Conservation (phyloP, 2,329 filamentous ascomycete genomes). For the Aspergillus ochraceoroseus region DNA sequence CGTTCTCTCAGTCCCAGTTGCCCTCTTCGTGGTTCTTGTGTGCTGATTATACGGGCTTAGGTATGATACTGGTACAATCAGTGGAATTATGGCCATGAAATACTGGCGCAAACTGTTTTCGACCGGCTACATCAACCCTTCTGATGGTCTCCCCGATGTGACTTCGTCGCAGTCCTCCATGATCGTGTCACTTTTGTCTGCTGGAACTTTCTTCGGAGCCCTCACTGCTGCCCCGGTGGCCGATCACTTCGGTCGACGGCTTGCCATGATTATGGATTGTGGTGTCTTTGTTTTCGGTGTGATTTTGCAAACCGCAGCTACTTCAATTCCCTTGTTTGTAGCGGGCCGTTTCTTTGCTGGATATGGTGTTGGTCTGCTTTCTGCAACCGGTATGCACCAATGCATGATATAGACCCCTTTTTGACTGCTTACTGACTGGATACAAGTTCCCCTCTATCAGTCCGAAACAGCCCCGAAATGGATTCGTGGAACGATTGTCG, state of each 20-base stretch:
- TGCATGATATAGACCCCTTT: no score
- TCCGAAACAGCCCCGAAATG: slow-evolving; percentile 69
- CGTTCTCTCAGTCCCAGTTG: slow-evolving; percentile 29
- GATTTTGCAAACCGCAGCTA: slow-evolving; percentile 31
- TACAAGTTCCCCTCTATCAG: slow-evolving; percentile 60
- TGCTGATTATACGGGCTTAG: slow-evolving; percentile 14
- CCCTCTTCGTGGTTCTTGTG: no score
- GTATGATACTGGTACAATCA: slow-evolving; percentile 54
- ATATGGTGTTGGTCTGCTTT: slow-evolving; percentile 69
- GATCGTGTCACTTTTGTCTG: slow-evolving; percentile 68
- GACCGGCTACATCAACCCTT: slow-evolving; percentile 34
- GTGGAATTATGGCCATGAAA: slow-evolving; percentile 49
- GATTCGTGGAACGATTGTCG: slow-evolving; percentile 70
- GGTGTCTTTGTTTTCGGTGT: slow-evolving; percentile 36
- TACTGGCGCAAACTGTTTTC: slow-evolving; percentile 40
- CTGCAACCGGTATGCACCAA: slow-evolving; percentile 70
- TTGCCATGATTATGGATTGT: slow-evolving; percentile 38
- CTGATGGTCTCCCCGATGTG: slow-evolving; percentile 43
- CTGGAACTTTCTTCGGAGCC: slow-evolving; percentile 69
- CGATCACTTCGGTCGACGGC: slow-evolving; percentile 40
- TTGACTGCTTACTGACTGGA: slow-evolving; percentile 11
- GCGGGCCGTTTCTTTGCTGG: slow-evolving; percentile 49
- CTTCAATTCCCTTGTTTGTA: slow-evolving; percentile 38
- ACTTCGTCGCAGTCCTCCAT: slow-evolving; percentile 54
- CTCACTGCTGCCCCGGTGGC: slow-evolving; percentile 61